Evolutionary conservation across 176 grass and related monocot species (phyloP), one percentile per base, ranked within the genome.

Genomic region (Eragrostis curvula): DNA sequence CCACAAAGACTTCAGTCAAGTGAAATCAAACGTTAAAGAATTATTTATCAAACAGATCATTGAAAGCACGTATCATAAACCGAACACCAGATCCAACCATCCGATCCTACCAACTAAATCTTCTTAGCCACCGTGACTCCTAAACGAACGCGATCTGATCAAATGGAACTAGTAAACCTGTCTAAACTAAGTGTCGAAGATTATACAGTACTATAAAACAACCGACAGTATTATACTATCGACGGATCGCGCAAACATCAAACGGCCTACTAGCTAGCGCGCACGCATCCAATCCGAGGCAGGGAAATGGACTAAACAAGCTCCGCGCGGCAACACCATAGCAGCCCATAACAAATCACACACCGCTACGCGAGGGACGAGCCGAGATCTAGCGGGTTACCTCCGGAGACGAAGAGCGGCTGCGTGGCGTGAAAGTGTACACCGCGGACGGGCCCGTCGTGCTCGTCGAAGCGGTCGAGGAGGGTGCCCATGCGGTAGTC

Each of bases 401-500:
- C 96, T 98, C 96, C 96, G 68, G 96, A 95, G 56, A 95, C 96
- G 89, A 98, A 98, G 75, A 98, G 92, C 3, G 96, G 96, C 88
- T 98, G 96, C 3, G 96, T 93, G 39, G 92, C 92, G 85, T 98
- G 96, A 82, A 98, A 98, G 90, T 98, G 92, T 44, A 95, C 96
- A 71, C 96, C 96, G 74, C 96, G 92, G 3, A 98, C 96, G 43
- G 96, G 96, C 4, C 96, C 96, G 56, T 98, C 96, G 78, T 98
- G 96, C 87, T 98, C 96, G 68, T 98, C 96, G 85, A 98, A 98
- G 85, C 96, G 96, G 82, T 98, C 96, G 63, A 98, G 94, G 70
- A 98, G 92, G 46, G 96, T 95, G 44, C 96, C 96, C 96, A 95
- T 98, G 70, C 96, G 90, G 88, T 98, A 98, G 85, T 98, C 96